These are phyloP conservation scores for Trypanosoma caninum DNA, from an alignment of 208 protist genomes.

Conservation along the genomic window DNA sequence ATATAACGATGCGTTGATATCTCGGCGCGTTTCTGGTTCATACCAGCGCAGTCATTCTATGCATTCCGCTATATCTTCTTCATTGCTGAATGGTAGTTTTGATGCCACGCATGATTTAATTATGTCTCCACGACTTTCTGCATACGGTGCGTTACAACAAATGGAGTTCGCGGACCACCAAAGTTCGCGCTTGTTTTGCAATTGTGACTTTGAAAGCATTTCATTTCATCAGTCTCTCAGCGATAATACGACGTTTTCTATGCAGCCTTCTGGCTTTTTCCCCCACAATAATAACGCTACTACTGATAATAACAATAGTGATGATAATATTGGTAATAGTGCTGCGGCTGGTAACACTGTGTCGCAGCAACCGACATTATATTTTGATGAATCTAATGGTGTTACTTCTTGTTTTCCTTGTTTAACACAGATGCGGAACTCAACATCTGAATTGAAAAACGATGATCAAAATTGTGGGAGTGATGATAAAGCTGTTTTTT, in stretches of 20 bases:
- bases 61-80: not conserved
- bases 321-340: no score
- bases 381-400: not conserved
- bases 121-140: not conserved
- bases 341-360: no score
- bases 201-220: not conserved
- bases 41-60: not conserved
- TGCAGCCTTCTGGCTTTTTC: not conserved
- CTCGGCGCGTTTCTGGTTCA: not conserved
- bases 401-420: no score
- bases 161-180: no score
- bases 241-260: not conserved
- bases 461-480: not conserved
- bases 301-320: no score
- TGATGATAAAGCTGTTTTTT: not conserved
- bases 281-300: no score
- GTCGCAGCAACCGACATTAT: not conserved
- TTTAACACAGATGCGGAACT: not conserved
- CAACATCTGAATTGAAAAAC: not conserved
- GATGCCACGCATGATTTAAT: not conserved
- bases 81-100: not conserved
- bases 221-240: not conserved
- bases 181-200: not conserved
- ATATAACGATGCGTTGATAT: not conserved
- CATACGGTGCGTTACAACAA: no score